A percentile compares a stretch with the other conserved stretches of the same genome.
Evolutionary conservation across 306 rosid species (phyloP).

Genomic region (Vachellia collinsii): DNA sequence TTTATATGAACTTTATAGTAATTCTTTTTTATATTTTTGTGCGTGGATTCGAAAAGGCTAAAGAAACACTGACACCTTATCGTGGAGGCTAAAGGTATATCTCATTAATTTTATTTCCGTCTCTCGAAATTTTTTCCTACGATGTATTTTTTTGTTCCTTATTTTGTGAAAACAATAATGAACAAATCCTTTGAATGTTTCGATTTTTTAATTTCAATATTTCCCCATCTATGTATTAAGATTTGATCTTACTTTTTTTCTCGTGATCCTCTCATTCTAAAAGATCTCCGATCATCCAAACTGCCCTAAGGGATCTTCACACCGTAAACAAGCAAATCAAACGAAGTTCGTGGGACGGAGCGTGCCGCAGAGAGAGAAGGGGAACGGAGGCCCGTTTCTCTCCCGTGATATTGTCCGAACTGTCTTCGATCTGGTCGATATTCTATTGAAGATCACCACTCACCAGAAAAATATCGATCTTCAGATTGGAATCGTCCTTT

Average conservation of each 20-base stretch:
- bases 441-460: conserved; percentile 35
- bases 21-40: too few relatives aligned
- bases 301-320: conserved; percentile 13
- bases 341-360: conserved; percentile 26
- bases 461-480: conserved; percentile 36
- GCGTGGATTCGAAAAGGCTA: too few relatives aligned
- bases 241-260: not conserved
- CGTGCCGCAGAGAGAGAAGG: conserved; percentile 27
- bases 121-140: not conserved
- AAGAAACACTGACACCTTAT: too few relatives aligned
- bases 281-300: not conserved
- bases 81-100: not conserved
- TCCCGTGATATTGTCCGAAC: conserved; percentile 38
- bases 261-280: not conserved
- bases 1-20: too few relatives aligned
- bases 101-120: not conserved
- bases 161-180: not conserved
- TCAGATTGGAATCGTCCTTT: conserved; percentile 36
- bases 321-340: conserved; percentile 34
- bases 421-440: conserved; percentile 39
- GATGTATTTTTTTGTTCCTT: not conserved
- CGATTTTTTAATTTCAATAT: not conserved
- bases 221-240: not conserved
- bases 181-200: not conserved
- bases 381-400: conserved; percentile 26